phyloP scores from a whole-genome alignment of 208 protist species.

The Endotrypanum monterogeii region DNA sequence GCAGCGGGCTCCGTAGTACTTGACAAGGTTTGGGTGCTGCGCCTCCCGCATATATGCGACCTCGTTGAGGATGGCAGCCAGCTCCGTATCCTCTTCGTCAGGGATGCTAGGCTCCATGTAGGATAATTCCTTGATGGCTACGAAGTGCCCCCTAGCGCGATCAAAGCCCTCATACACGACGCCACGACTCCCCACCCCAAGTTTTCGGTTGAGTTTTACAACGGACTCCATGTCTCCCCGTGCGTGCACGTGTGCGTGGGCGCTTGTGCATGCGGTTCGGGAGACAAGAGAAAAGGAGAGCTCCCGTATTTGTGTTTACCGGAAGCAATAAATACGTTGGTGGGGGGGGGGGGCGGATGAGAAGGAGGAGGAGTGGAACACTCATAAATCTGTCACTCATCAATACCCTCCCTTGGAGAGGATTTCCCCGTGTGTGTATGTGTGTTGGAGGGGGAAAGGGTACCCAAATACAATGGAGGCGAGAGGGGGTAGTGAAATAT shows the following conservation, averaged over 20 bases:
- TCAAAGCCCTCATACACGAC: constrained; percentile 88
- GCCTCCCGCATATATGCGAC: constrained; percentile 77
- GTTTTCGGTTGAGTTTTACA: constrained; percentile 69
- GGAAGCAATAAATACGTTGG: no score
- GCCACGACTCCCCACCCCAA: constrained; percentile 76
- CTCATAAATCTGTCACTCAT: no score
- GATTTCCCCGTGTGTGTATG: neutral
- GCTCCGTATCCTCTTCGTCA: constrained; percentile 29
- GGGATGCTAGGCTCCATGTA: constrained; percentile 42
- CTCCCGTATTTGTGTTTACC: no score
- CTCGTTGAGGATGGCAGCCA: constrained; percentile 64
- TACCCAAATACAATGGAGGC: neutral
- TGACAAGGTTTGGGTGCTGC: constrained; percentile 75
- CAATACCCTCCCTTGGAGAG: no score
- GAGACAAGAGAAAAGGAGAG: neutral
- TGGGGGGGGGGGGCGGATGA: no score
- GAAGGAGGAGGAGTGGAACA: no score
- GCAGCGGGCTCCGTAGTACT: constrained; percentile 79
- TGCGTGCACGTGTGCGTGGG: neutral
- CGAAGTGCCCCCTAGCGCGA: constrained; percentile 74
- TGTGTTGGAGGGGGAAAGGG: neutral
- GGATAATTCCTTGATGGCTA: constrained; percentile 88
- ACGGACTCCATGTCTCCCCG: constrained; percentile 25
- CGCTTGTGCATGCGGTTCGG: neutral
- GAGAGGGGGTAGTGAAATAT: neutral